Conservation (phyloP, 2,329 filamentous ascomycete genomes). For the Calonectria pteridis region DNA sequence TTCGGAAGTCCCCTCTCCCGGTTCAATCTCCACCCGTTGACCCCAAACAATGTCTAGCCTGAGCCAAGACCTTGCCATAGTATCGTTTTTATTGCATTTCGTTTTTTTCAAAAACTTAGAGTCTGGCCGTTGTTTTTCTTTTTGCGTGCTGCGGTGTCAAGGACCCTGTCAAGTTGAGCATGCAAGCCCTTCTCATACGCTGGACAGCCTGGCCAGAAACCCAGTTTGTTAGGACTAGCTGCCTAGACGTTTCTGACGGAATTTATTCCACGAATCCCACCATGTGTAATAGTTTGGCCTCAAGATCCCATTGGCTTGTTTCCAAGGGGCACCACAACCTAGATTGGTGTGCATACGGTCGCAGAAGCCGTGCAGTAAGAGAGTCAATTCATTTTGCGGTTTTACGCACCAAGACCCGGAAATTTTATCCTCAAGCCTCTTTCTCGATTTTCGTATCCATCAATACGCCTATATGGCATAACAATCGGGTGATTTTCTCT, state of each 20-base stretch:
- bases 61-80: constrained; percentile 37
- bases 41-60: constrained; percentile 39
- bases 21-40: constrained; percentile 40
- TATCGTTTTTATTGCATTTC: constrained; percentile 23
- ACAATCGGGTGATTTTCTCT: not conserved
- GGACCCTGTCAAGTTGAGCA: constrained; percentile 38
- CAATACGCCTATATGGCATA: not conserved
- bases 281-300: constrained; percentile 41
- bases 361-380: not conserved
- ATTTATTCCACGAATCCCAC: constrained; percentile 25
- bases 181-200: constrained; percentile 42
- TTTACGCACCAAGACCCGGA: not conserved
- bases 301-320: constrained; percentile 36
- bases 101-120: constrained; percentile 32
- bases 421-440: not conserved
- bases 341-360: not conserved
- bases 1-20: constrained; percentile 36
- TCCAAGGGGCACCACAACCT: not conserved
- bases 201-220: constrained; percentile 33
- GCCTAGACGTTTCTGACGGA: constrained; percentile 31
- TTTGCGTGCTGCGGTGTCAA: not conserved
- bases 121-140: not conserved
- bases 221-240: not conserved
- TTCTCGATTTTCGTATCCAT: not conserved
- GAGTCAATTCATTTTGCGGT: not conserved